These are phyloP conservation scores for Aspergillus fijiensis DNA, from an alignment of 2,329 filamentous ascomycete genomes.

Conservation along the genomic window DNA sequence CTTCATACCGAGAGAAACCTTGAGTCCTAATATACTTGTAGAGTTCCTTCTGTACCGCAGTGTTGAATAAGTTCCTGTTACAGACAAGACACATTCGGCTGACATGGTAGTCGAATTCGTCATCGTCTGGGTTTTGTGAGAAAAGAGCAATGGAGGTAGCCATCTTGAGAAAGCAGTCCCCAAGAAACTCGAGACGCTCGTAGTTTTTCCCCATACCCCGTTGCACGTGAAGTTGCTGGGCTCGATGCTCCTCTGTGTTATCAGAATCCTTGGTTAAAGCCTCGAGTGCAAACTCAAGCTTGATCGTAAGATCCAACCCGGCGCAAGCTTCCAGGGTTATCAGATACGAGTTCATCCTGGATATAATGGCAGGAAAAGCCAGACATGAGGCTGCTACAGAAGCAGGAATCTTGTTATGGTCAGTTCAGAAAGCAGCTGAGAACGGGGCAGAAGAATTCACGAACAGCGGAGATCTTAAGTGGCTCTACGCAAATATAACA, in stretches of 20 bases:
- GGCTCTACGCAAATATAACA: constrained; percentile 77
- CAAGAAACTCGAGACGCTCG: constrained; percentile 88
- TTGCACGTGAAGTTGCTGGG: constrained; percentile 70
- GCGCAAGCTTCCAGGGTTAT: constrained; percentile 75
- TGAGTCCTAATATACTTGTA: constrained; percentile 80
- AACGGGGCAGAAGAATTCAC: constrained; percentile 30
- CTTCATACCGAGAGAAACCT: constrained; percentile 67
- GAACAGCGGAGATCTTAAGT: constrained; percentile 71
- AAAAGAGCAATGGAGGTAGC: constrained; percentile 87
- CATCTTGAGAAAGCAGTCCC: constrained; percentile 94
- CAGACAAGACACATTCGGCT: constrained; percentile 87
- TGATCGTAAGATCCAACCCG: constrained; percentile 63
- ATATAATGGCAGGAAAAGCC: constrained; percentile 78
- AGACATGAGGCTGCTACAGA: constrained; percentile 71
- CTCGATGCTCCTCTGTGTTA: constrained; percentile 70
- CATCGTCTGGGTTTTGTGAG: constrained; percentile 69
- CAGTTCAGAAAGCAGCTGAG: constrained; percentile 17
- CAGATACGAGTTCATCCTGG: constrained; percentile 76
- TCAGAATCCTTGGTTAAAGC: constrained; percentile 92
- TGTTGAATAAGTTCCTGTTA: constrained; percentile 84
- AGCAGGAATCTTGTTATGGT: constrained; percentile 59
- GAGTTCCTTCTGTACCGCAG: constrained; percentile 63
- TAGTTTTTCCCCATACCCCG: constrained; percentile 92
- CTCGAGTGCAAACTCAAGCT: constrained; percentile 72
- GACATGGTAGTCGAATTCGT: constrained; percentile 86